These are phyloP conservation scores for Phytophthora chlamydospora DNA, from an alignment of 352 stramenopile genomes.

Conservation along the genomic window DNA sequence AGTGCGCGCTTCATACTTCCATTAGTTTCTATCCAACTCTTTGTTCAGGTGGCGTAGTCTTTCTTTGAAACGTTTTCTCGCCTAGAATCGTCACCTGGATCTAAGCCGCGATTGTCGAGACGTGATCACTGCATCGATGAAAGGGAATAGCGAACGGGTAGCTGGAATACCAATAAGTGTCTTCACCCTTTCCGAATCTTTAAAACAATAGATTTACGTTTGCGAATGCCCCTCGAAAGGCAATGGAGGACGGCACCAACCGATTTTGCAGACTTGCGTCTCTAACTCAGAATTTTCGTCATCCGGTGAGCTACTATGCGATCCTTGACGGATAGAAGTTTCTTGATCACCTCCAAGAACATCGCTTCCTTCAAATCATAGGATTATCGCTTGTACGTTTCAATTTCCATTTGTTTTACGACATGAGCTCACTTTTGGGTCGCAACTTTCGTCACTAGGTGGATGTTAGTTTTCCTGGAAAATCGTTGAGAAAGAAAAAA, in stretches of 20 bases:
- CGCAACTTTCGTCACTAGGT: no score
- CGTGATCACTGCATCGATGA: conserved; percentile 24
- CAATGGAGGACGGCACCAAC: conserved; percentile 14
- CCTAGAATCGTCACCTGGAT: conserved; percentile 16
- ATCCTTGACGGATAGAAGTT: background rate
- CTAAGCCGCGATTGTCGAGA: conserved; percentile 18
- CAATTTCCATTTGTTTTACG: no score
- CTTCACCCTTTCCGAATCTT: background rate
- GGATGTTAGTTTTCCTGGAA: no score
- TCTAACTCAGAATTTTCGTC: conserved; percentile 5
- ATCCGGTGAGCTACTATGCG: background rate
- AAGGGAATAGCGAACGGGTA: conserved; percentile 28
- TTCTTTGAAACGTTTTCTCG: conserved; percentile 23
- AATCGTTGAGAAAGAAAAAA: no score
- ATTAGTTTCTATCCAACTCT: conserved; percentile 24
- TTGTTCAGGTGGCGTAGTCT: conserved; percentile 16
- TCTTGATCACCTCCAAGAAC: conserved; percentile 15
- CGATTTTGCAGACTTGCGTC: conserved; percentile 11
- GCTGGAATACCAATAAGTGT: conserved; percentile 25
- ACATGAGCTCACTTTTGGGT: no score
- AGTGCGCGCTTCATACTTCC: conserved; percentile 12
- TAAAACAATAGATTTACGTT: conserved; percentile 20
- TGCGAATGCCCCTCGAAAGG: no score
- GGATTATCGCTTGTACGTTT: no score
- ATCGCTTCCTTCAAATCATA: conserved; percentile 23